Percentiles rank a stretch among this genome's conserved stretches.
These are phyloP conservation scores for Coprinopsis marcescibilis DNA, from an alignment of 768 basidiomycete species.

Conservation along the genomic window DNA sequence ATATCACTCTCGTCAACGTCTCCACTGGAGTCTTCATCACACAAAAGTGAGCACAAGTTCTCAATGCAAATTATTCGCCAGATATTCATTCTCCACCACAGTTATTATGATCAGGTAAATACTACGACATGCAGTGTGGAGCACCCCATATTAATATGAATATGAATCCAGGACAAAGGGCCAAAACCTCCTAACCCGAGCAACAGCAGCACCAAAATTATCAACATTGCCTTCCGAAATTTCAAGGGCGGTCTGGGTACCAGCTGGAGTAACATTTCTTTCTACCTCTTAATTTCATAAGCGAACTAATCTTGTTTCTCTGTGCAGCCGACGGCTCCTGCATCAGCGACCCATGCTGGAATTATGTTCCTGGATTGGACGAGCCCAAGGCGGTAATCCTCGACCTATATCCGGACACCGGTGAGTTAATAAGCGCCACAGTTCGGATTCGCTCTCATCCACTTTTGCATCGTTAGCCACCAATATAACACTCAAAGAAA, in stretches of 20 bases:
- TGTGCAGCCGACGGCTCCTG: constrained; percentile 31
- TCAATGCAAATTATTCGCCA: background rate
- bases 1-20: constrained; percentile 37
- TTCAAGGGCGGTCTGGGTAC: constrained; percentile 27
- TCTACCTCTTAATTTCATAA: background rate
- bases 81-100: constrained; percentile 13
- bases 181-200: constrained; percentile 26
- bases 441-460: no score
- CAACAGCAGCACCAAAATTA: constrained; percentile 29
- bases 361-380: constrained; percentile 29
- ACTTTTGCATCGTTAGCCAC: constrained; percentile 15
- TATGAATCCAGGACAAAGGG: constrained; percentile 24
- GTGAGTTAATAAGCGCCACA: no score
- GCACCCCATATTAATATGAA: background rate
- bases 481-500: constrained; percentile 20
- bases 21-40: constrained; percentile 43
- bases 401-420: constrained; percentile 30
- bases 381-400: constrained; percentile 31
- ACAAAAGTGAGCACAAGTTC: constrained; percentile 28
- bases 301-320: background rate
- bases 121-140: background rate
- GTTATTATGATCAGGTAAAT: constrained; percentile 45
- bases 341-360: constrained; percentile 35
- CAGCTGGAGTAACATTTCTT: constrained; percentile 27
- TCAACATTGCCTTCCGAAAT: constrained; percentile 31